Conservation (phyloP, 176 grass and related monocot species). For the Cenchrus purpureus region DNA sequence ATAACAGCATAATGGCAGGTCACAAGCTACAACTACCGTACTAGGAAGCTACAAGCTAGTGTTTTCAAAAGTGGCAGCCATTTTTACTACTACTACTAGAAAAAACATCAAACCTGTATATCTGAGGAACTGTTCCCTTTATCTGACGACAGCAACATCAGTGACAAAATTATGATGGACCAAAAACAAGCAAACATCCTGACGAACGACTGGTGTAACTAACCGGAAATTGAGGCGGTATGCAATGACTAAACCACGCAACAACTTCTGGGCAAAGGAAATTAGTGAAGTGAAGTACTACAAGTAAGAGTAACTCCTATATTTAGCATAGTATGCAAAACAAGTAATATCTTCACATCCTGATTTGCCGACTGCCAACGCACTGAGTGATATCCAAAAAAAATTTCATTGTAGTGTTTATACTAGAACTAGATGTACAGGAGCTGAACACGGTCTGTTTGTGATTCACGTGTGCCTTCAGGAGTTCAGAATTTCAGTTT, state of each 20-base stretch:
- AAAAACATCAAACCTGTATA: not conserved
- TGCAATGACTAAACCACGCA: not conserved
- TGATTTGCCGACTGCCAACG: not conserved
- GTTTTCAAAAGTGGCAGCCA: not conserved
- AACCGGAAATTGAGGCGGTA: slow-evolving; percentile 9
- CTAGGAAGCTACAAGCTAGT: not conserved
- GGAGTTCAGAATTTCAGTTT: not conserved
- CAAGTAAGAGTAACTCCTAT: not conserved
- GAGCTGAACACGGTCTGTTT: not conserved
- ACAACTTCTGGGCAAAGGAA: not conserved
- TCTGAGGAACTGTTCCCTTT: not conserved
- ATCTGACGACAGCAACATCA: not conserved
- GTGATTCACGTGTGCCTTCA: not conserved
- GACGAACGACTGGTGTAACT: slow-evolving; percentile 40
- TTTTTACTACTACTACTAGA: not conserved
- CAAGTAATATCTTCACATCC: not conserved
- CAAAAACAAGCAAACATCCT: slow-evolving; percentile 9
- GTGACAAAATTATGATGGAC: slow-evolving; percentile 10
- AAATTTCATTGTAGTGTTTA: not conserved
- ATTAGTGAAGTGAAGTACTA: not conserved
- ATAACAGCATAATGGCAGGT: not conserved
- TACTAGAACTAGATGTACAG: too few relatives aligned
- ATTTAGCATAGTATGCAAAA: not conserved
- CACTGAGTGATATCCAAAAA: not conserved
- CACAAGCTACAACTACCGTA: slow-evolving; percentile 9